Base-by-base conservation (phyloP, 768 basidiomycete species). In the Serendipita indica region DNA sequence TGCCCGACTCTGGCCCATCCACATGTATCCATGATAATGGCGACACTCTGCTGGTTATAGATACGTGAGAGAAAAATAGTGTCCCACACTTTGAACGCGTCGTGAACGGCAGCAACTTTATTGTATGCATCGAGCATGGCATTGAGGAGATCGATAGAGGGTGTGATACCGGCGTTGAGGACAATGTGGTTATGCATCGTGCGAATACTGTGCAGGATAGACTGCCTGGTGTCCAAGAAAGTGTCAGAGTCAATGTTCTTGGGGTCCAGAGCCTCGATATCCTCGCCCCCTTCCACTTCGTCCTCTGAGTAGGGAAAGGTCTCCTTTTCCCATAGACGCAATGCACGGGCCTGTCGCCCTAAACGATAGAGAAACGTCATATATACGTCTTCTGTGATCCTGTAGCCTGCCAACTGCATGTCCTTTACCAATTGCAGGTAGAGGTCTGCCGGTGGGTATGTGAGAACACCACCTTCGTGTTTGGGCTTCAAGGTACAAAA, bases 111-210 rank as follows among this genome's bases (percentile, higher is more conserved):
- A 3, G 80, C 81, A 4, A 83, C 74, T n/a, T 82, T 82, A 64
- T 86, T 82, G 69, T 93, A 97, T 0, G 88, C 82, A 68, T 89
- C 80, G 86, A 96, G 89, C 61, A 96, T 72, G 65, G 87, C 80
- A 67, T 91, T 93, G 77, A 86, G 83, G 12, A 90, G 73, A 2
- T 73, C 69, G 12, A 73, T 69, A 63, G 90, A 84, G 2, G 89
- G 84, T 6, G 82, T 76, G 59, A 92, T 70, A n/a, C 79, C 76
- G 13, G 84, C 75, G 65, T 92, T 89, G 39, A 92, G 73, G n/a
- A 81, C 83, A 66, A 94, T 75, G 59, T 80, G 73, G 60, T 86
- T 79, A 67, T 93, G 89, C 5, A 83, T 75, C 6, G 81, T 79
- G 22, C 80, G 79, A 39, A 84, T 74, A n/a, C 75, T 71, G 25